Evolutionary conservation across 1,139 yeast genomes (phyloP).

Genomic region (Debaryomyces subglobosus): DNA sequence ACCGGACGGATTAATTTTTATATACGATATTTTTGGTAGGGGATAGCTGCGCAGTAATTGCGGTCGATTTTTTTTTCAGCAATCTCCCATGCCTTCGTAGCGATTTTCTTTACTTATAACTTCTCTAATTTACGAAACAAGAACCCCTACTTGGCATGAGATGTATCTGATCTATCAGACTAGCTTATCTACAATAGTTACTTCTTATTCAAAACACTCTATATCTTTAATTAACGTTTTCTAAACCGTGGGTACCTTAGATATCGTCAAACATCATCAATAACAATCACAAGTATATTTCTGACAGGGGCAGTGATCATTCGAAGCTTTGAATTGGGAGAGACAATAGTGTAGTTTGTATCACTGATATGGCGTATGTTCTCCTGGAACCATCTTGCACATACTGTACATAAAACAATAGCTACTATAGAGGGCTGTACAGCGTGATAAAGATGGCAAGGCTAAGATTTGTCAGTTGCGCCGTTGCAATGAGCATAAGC

Average conservation of each 20-base stretch:
- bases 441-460: background rate
- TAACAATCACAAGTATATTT: background rate
- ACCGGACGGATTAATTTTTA: background rate
- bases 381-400: constrained; percentile 1
- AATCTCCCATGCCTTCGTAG: background rate
- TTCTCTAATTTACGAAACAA: background rate
- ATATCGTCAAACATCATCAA: background rate
- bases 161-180: background rate
- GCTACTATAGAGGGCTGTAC: background rate
- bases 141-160: background rate
- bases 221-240: background rate
- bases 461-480: background rate
- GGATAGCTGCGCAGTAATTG: constrained; percentile 7
- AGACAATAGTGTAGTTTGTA: background rate
- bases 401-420: constrained; percentile 1
- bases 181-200: background rate
- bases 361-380: background rate
- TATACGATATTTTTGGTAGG: background rate
- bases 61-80: constrained; percentile 4
- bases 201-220: background rate
- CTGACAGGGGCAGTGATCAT: constrained; percentile 1
- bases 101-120: background rate
- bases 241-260: background rate
- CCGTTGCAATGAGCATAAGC: background rate
- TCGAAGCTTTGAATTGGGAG: background rate